Percentiles rank a stretch among this genome's conserved stretches.
phyloP scores from a whole-genome alignment of 371 early-diverging fungal genomes.

The Rhizopus sp. region DNA sequence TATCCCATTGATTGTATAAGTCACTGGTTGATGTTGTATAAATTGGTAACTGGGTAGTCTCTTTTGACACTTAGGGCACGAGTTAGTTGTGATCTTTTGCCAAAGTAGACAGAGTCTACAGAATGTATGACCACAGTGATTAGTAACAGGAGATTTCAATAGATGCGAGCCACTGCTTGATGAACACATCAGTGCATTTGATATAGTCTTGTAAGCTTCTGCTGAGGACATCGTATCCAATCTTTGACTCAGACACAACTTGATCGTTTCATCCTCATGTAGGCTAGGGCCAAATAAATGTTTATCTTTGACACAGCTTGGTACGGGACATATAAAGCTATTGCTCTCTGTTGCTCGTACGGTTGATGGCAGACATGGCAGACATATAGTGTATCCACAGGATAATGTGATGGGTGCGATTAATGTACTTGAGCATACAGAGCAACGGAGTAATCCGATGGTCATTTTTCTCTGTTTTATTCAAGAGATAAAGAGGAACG shows the following conservation, averaged over 20 bases:
- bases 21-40: conserved; percentile 23
- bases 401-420: conserved; percentile 45
- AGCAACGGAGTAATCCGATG: conserved; percentile 10
- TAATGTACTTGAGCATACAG: conserved; percentile 34
- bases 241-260: neutral
- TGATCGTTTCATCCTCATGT: conserved; percentile 1
- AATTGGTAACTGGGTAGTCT: conserved; percentile 31
- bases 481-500: too few relatives aligned
- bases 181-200: conserved; percentile 35
- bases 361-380: conserved; percentile 30
- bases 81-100: conserved; percentile 19
- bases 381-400: conserved; percentile 50
- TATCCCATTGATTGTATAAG: conserved; percentile 2
- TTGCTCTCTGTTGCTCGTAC: conserved; percentile 1
- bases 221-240: neutral
- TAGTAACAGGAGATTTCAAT: conserved; percentile 62
- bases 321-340: conserved; percentile 35
- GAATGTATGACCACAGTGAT: conserved; percentile 72
- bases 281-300: conserved; percentile 38
- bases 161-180: conserved; percentile 47
- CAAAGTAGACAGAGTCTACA: conserved; percentile 60
- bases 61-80: conserved; percentile 26
- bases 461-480: too few relatives aligned
- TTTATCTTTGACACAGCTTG: conserved; percentile 18
- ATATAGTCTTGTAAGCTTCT: too few relatives aligned